Base-by-base conservation (phyloP, 2,329 filamentous ascomycete genomes). In the Cytospora mali region DNA sequence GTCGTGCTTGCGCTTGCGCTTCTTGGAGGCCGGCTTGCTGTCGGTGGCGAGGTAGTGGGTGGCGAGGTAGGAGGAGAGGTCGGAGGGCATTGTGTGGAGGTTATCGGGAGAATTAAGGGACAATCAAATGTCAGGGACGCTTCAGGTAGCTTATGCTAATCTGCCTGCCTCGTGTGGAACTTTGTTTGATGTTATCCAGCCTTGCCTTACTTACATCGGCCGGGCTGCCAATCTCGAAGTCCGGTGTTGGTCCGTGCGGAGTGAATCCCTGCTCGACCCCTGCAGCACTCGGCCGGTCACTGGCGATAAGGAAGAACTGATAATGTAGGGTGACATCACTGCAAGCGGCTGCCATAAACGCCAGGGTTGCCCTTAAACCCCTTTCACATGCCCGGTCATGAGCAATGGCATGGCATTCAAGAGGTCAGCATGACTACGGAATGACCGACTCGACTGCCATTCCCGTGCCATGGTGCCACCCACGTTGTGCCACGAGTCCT, bases 31-130 rank as follows among this genome's bases (percentile, higher is more conserved):
- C 21, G 84, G 81, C 66, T 84, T 85, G 6, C 80, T 75, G 65
- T 86, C 82, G 48, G 64, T 54, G 1, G 84, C 91, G 55, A 99
- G 88, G 75, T 99, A 99, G 75, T 93, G 95, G 66, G 92, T 89
- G 42, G 94, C 93, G 39, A 99, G 86, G 72, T 98, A 99, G 72
- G 88, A 87, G 63, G 92, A 88, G 68, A 97, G 84, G 68, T 86
- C 82, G 65, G 80, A 79, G 50, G 83, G 77, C 84, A 86, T 86
- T 29, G 21, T 67, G 51, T n/a, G 14, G 9, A 11, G 42, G 1
- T 13, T 46, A 23, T 46, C 6, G 42, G 7, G 10, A 42, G n/a
- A 6, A 13, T 9, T 2, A 13, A 3, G 6, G 42, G n/a, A 6
- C 2, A 4, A 9, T 1, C 5, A 2, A n/a, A 46, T 16, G n/a